Conservation (phyloP, 352 stramenopile species). For the Phytopythium vexans region DNA sequence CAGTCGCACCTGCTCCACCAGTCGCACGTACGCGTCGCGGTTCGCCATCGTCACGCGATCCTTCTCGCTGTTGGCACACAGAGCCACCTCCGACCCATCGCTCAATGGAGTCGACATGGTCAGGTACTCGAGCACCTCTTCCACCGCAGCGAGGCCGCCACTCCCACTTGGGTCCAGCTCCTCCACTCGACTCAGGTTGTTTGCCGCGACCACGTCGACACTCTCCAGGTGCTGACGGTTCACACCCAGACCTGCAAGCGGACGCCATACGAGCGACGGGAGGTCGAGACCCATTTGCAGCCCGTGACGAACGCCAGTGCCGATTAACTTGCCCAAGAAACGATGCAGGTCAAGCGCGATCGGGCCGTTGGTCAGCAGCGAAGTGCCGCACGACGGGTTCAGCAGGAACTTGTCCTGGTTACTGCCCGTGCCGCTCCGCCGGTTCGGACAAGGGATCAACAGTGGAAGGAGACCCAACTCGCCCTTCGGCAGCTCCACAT, state of each 20-base stretch:
- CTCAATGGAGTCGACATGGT: conserved; percentile 78
- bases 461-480: conserved; percentile 86
- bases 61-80: conserved; percentile 69
- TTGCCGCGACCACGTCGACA: conserved; percentile 69
- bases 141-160: conserved; percentile 21
- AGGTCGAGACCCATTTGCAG: conserved; percentile 94
- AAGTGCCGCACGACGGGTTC: conserved; percentile 80
- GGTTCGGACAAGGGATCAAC: conserved; percentile 88
- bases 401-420: conserved; percentile 93
- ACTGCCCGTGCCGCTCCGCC: conserved; percentile 75
- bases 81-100: conserved; percentile 68
- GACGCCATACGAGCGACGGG: conserved; percentile 84
- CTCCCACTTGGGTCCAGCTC: conserved; percentile 21
- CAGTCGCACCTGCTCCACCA: conserved; percentile 68
- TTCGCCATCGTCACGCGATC: conserved; percentile 65
- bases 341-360: conserved; percentile 92
- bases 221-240: conserved; percentile 72
- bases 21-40: conserved; percentile 52
- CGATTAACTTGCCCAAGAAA: conserved; percentile 96
- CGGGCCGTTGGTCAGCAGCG: conserved; percentile 74
- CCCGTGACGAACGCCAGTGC: conserved; percentile 93
- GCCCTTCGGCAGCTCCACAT: conserved; percentile 81
- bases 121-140: conserved; percentile 68
- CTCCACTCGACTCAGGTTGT: conserved; percentile 67
- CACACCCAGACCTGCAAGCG: conserved; percentile 78